phyloP scores from a whole-genome alignment of 371 early-diverging fungal species.

The Apophysomyces sp. region DNA sequence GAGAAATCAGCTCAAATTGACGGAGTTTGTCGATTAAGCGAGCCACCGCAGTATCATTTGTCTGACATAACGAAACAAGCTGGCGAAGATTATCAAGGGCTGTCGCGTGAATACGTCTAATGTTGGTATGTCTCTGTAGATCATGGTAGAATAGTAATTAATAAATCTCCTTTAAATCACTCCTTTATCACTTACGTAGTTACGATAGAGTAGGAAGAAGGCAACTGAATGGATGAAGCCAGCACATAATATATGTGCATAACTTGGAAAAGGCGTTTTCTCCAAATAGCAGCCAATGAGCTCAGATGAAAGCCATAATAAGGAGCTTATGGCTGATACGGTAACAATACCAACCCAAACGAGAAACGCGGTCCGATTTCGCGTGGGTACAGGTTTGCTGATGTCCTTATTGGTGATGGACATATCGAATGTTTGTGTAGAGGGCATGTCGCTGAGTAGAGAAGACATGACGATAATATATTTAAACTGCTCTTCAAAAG shows the following conservation, averaged over 20 bases:
- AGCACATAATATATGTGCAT: background rate
- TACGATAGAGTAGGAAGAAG: slow-evolving; percentile 6
- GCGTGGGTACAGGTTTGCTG: background rate
- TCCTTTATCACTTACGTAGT: background rate
- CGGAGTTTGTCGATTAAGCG: slow-evolving; percentile 13
- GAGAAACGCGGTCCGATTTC: background rate
- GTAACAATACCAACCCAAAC: background rate
- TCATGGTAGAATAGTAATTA: too few species aligned
- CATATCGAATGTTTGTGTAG: slow-evolving; percentile 13
- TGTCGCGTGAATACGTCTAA: slow-evolving; percentile 28
- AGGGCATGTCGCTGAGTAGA: slow-evolving; percentile 38
- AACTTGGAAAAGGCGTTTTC: background rate
- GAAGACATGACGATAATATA: slow-evolving; percentile 56
- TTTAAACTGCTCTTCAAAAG: slow-evolving; percentile 61
- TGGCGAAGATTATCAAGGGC: slow-evolving; percentile 30
- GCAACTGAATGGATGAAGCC: slow-evolving; percentile 1
- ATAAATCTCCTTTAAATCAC: background rate
- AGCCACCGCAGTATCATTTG: slow-evolving; percentile 23
- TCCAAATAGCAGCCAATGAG: background rate
- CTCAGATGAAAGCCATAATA: slow-evolving; percentile 2
- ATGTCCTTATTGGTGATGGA: background rate
- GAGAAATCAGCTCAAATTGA: slow-evolving; percentile 17
- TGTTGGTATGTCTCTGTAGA: slow-evolving; percentile 31
- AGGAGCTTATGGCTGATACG: slow-evolving; percentile 7
- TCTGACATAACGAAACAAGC: slow-evolving; percentile 26